Percentiles rank a stretch among this genome's conserved stretches.
Conservation (phyloP, 1,284 basidiomycete species). For the Fistulina hepatica region DNA sequence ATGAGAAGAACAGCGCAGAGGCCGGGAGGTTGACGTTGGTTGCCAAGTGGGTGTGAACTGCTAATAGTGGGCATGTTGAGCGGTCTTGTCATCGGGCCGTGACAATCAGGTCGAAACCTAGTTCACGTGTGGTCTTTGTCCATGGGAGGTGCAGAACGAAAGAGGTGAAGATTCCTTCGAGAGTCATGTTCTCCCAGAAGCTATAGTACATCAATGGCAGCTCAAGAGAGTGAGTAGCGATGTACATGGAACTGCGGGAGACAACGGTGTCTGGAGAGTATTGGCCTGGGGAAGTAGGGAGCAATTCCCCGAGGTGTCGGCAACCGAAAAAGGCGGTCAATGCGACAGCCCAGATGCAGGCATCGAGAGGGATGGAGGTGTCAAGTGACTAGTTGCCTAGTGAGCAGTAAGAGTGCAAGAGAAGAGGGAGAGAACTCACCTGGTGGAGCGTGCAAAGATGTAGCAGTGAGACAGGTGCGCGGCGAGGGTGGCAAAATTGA, state of each 20-base stretch:
- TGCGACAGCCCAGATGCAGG: slow-evolving; percentile 1
- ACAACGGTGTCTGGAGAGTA: slow-evolving; percentile 3
- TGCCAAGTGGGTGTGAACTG: slow-evolving; percentile 11
- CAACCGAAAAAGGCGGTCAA: slow-evolving; percentile 4
- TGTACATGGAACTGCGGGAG: no score
- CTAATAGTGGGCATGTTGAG: slow-evolving; percentile 10
- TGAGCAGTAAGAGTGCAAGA: no score
- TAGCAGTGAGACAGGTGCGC: slow-evolving; percentile 2
- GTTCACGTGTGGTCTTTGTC: slow-evolving; percentile 11
- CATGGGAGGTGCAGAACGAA: slow-evolving; percentile 9
- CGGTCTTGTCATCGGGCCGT: slow-evolving; percentile 4
- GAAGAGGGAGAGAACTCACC: no score
- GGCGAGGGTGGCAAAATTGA: no score
- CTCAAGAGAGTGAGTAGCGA: no score
- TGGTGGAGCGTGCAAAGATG: slow-evolving; percentile 6
- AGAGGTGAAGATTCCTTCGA: no score
- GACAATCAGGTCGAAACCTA: slow-evolving; percentile 7
- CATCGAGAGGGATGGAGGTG: background rate
- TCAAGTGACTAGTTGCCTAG: slow-evolving; percentile 5
- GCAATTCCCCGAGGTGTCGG: slow-evolving; percentile 5
- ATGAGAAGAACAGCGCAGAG: background rate
- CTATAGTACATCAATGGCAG: no score
- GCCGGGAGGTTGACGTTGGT: slow-evolving; percentile 1
- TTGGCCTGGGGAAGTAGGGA: background rate
- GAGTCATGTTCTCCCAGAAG: no score